phyloP scores from a whole-genome alignment of 345 rosid genomes.

The Salix exigua region DNA sequence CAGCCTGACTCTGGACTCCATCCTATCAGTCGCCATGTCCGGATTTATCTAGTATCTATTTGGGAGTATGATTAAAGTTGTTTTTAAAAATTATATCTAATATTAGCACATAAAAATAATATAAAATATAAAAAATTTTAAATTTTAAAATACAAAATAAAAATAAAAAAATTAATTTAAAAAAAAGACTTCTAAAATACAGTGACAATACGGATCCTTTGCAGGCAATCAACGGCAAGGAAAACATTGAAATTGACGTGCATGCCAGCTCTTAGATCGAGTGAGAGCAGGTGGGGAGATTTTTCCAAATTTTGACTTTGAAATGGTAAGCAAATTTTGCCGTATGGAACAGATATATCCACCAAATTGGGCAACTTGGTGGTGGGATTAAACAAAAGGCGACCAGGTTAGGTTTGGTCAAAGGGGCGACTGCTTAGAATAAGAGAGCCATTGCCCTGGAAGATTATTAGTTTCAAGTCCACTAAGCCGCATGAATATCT shows the following conservation, averaged over 20 bases:
- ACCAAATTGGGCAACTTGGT: not conserved
- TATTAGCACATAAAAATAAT: too few relatives aligned
- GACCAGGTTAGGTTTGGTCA: not conserved
- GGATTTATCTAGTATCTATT: too few relatives aligned
- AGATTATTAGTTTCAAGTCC: not conserved
- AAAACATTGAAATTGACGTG: not conserved
- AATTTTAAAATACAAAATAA: too few relatives aligned
- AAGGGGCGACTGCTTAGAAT: not conserved
- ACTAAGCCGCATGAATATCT: not conserved
- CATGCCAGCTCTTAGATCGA: not conserved
- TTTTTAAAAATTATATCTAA: too few relatives aligned
- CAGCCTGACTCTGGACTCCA: too few relatives aligned
- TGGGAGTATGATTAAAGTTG: too few relatives aligned
- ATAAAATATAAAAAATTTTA: too few relatives aligned
- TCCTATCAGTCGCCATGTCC: too few relatives aligned
- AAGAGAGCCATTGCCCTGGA: not conserved
- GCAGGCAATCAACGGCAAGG: not conserved
- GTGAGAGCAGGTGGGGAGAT: not conserved
- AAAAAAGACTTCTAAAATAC: too few relatives aligned
- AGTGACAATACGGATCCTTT: not conserved
- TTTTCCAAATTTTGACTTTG: not conserved
- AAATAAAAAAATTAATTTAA: too few relatives aligned
- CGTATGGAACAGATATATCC: not conserved
- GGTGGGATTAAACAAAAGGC: not conserved
- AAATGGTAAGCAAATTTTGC: not conserved